These are phyloP conservation scores for Tulasnella sp. DNA, from an alignment of 768 basidiomycete genomes.

Conservation along the genomic window DNA sequence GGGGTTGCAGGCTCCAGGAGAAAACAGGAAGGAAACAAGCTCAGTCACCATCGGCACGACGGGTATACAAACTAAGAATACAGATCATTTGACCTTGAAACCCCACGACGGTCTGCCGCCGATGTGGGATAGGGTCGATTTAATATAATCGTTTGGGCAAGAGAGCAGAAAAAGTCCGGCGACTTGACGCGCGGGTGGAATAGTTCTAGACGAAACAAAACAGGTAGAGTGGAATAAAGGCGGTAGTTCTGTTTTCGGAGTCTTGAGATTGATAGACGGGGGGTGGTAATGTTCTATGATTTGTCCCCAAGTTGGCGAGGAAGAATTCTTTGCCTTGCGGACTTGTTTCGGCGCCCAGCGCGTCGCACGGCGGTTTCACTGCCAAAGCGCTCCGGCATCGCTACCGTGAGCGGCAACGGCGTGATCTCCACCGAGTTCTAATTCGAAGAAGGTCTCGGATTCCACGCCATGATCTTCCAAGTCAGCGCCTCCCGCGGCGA, in stretches of 20 bases:
- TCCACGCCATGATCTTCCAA: conserved; percentile 50
- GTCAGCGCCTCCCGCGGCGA: conserved; percentile 28
- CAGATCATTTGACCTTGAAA: background rate
- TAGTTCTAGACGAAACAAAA: background rate
- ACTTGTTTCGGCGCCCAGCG: background rate
- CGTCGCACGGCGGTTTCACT: background rate
- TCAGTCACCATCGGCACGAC: conserved; percentile 7
- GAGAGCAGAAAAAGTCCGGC: background rate
- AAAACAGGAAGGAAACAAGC: background rate
- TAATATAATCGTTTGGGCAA: background rate
- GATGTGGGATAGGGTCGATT: background rate
- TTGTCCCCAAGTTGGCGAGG: background rate
- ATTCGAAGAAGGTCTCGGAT: conserved; percentile 62
- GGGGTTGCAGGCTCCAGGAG: background rate
- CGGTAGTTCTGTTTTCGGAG: background rate
- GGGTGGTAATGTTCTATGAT: background rate
- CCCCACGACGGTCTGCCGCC: background rate
- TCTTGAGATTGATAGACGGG: background rate
- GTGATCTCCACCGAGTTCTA: conserved; percentile 50
- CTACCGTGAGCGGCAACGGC: conserved; percentile 53
- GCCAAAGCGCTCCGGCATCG: conserved; percentile 53
- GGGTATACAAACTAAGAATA: conserved; percentile 17
- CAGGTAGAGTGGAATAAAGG: background rate
- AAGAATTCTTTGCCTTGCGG: background rate
- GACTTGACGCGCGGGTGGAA: background rate